Conservation (phyloP, 169 alveolate species). For the Theileria sp. region DNA sequence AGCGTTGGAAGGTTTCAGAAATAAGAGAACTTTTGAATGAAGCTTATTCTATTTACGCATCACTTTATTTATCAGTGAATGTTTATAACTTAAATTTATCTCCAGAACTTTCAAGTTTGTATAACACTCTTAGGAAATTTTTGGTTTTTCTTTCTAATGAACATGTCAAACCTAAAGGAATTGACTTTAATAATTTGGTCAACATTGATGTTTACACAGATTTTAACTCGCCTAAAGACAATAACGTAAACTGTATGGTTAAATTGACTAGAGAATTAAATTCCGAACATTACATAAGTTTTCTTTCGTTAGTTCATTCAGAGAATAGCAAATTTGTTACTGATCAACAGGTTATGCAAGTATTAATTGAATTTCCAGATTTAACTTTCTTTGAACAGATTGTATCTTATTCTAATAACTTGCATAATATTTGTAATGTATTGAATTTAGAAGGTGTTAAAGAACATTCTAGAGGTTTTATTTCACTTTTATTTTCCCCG, state of each 20-base stretch:
- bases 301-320: conserved; percentile 24
- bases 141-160: conserved; percentile 17
- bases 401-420: conserved; percentile 1
- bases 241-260: not conserved
- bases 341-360: not conserved
- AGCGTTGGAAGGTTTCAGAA: conserved; percentile 2
- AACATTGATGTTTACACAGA: conserved; percentile 29
- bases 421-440: not conserved
- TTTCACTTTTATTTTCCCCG: not conserved
- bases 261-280: not conserved
- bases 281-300: not conserved
- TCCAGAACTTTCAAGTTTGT: conserved; percentile 3
- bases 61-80: conserved; percentile 32
- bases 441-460: not conserved
- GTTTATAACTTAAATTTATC: not conserved
- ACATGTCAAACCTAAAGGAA: not conserved
- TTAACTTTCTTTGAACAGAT: not conserved
- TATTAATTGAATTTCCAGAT: not conserved
- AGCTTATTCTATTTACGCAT: conserved; percentile 30
- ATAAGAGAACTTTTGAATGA: conserved; percentile 13
- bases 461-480: not conserved
- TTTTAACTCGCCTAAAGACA: not conserved
- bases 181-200: conserved; percentile 2
- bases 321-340: conserved; percentile 14
- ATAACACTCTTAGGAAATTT: conserved; percentile 14